phyloP scores from a whole-genome alignment of 768 basidiomycete species.

The Tubosaeta brunneosetosa region DNA sequence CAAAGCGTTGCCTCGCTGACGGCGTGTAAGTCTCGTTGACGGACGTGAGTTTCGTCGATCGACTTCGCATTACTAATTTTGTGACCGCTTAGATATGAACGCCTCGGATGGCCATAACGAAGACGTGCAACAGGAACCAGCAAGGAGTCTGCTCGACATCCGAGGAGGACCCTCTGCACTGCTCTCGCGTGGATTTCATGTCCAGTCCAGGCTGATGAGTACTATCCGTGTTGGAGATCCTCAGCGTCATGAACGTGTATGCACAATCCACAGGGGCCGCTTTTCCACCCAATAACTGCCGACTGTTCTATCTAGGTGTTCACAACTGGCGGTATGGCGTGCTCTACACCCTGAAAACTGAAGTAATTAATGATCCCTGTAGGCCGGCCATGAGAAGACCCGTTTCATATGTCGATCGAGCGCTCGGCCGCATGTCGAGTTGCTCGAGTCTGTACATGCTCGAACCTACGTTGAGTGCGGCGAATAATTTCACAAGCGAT shows the following conservation, averaged over 20 bases:
- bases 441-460: background rate
- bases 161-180: conserved; percentile 40
- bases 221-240: conserved; percentile 35
- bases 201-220: conserved; percentile 22
- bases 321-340: conserved; percentile 38
- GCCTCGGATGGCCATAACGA: conserved; percentile 34
- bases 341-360: conserved; percentile 11
- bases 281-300: conserved; percentile 34
- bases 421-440: conserved; percentile 36
- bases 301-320: conserved; percentile 29
- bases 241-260: conserved; percentile 4
- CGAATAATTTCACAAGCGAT: conserved; percentile 13
- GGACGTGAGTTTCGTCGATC: conserved; percentile 31
- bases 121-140: conserved; percentile 30
- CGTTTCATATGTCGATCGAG: conserved; percentile 40
- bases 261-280: conserved; percentile 28
- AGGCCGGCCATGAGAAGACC: conserved; percentile 27
- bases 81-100: conserved; percentile 35
- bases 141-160: conserved; percentile 35
- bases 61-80: conserved; percentile 5
- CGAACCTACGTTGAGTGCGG: background rate
- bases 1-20: conserved; percentile 28
- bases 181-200: conserved; percentile 30
- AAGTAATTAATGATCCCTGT: conserved; percentile 14
- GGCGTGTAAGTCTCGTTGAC: conserved; percentile 28